Conservation (phyloP, 306 rosid genomes). For the Vigna hirtella region DNA sequence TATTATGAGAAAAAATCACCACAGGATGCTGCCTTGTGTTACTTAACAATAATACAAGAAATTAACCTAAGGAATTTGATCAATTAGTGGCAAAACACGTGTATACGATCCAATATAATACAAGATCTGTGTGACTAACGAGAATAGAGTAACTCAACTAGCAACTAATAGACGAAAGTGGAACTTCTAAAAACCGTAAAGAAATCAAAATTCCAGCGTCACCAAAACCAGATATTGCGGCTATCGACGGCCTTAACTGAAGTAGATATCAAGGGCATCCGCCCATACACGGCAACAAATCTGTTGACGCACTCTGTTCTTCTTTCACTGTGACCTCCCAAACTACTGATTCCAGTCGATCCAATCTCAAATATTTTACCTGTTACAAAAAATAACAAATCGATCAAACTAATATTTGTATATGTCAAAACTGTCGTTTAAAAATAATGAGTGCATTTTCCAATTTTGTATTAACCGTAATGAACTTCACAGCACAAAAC, state of each 20-base stretch:
- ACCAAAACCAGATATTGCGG: slow-evolving; percentile 92
- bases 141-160: slow-evolving; percentile 43
- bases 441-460: background rate
- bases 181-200: slow-evolving; percentile 40
- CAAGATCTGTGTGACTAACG: slow-evolving; percentile 45
- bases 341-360: slow-evolving; percentile 95
- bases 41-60: slow-evolving; percentile 57
- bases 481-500: slow-evolving; percentile 14
- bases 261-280: slow-evolving; percentile 81
- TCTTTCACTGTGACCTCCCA: slow-evolving; percentile 86
- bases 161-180: slow-evolving; percentile 44
- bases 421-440: background rate
- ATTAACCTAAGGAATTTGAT: slow-evolving; percentile 53
- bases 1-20: slow-evolving; percentile 37
- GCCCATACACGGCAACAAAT: slow-evolving; percentile 70
- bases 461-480: background rate
- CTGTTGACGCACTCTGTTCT: slow-evolving; percentile 78
- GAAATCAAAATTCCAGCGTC: slow-evolving; percentile 43
- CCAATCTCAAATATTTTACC: slow-evolving; percentile 95
- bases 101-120: slow-evolving; percentile 47
- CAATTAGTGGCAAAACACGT: slow-evolving; percentile 44
- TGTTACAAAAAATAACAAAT: slow-evolving; percentile 45
- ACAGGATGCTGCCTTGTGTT: slow-evolving; percentile 49
- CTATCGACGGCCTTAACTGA: slow-evolving; percentile 88
- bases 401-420: background rate